Base-by-base conservation (phyloP, 2,329 filamentous ascomycete species). In the Aspergillus unguis region DNA sequence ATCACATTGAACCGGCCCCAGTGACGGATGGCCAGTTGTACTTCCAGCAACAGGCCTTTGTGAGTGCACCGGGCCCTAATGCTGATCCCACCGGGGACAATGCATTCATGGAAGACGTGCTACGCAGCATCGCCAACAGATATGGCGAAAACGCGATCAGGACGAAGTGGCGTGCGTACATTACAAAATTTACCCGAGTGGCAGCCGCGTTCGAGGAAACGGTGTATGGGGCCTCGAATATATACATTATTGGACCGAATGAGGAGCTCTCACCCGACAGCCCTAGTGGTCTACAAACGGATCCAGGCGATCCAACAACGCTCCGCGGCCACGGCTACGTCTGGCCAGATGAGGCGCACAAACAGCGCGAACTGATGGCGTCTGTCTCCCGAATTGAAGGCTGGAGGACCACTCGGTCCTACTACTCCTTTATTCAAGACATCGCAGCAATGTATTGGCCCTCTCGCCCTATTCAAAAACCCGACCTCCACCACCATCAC, bases 321-420 rank as follows among this genome's bases (percentile, higher is more conserved):
- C 78, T 88, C 9, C 82, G 82, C 9, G 92, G 92, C 0, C 94
- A 97, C 68, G 94, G 94, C 37, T 97, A 95, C 67, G 92, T 99
- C 32, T 99, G 94, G 94, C 75, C 87, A 3, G 90, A 96, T 63
- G 90, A 96, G 51, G 76, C 79, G 37, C 81, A 86, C 6, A 92
- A 90, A 71, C 82, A 88, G 62, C 87, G 86, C 63, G 94, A 99
- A 72, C 81, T 99, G 35, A 88, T 91, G 11, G 92, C 91, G 3
- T 96, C 95, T 56, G 90, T 94, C 43, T 90, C 89, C 52, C 82
- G 94, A 52, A 95, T 99, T 56, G 94, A 99, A 75, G 94, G 92
- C 52, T 99, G 94, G 94, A 85, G 94, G 61, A 95, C 90, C 58
- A 97, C 94, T 1, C 82, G 94, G 55, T 95, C 90, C 65, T 99